A percentile compares a stretch with the other conserved stretches of the same genome.
Evolutionary conservation across 805 yeast genomes (phyloP).

Genomic region (Pichia sporocuriosa): DNA sequence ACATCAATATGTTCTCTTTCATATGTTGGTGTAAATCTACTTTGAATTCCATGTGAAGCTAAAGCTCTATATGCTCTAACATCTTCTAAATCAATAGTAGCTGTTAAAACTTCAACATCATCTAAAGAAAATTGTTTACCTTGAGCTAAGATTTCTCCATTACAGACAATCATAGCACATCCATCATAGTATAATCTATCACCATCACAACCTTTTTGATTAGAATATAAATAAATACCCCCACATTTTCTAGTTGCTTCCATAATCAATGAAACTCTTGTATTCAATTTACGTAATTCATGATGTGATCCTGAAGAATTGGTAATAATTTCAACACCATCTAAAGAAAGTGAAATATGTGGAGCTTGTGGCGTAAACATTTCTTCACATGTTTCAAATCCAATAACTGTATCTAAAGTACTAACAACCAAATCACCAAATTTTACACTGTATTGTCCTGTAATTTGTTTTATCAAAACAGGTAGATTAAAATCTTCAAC

Average conservation of each 20-base stretch:
- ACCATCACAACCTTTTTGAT: conserved; percentile 98
- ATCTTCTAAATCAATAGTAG: conserved; percentile 89
- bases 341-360: conserved; percentile 83
- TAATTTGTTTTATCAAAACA: conserved; percentile 51
- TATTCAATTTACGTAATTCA: conserved; percentile 82
- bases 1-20: conserved; percentile 55
- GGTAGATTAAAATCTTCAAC: conserved; percentile 76
- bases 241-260: conserved; percentile 97
- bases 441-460: conserved; percentile 51
- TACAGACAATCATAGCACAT: conserved; percentile 87
- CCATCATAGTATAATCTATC: conserved; percentile 96
- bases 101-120: conserved; percentile 94
- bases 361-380: conserved; percentile 95
- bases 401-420: conserved; percentile 80
- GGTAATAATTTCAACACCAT: conserved; percentile 96
- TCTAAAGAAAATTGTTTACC: conserved; percentile 83
- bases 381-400: conserved; percentile 99
- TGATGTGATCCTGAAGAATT: conserved; percentile 98
- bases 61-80: conserved; percentile 74
- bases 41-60: conserved; percentile 73
- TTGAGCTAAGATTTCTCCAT: conserved; percentile 89
- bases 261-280: conserved; percentile 74
- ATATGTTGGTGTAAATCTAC: conserved; percentile 36
- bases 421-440: conserved; percentile 90
- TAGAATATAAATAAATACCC: conserved; percentile 87